phyloP scores from a whole-genome alignment of 1,284 basidiomycete species.

The Lentinus polychrous region DNA sequence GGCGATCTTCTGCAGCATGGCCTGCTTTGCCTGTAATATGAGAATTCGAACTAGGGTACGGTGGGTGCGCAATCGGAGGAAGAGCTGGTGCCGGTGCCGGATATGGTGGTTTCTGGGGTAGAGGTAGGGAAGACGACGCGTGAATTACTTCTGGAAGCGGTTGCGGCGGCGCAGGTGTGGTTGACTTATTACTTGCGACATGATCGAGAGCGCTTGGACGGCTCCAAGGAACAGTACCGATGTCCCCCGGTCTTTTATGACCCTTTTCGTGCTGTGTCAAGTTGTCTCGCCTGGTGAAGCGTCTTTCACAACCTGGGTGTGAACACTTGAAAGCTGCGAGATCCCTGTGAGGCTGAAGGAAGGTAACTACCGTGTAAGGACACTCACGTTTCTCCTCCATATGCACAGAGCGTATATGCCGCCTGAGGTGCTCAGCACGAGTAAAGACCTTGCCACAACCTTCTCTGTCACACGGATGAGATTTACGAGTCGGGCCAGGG shows the following conservation, averaged over 20 bases:
- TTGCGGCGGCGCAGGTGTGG: background rate
- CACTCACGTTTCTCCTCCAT: slow-evolving; percentile 70
- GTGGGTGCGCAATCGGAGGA: background rate
- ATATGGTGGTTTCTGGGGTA: background rate
- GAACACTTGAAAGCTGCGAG: slow-evolving; percentile 18
- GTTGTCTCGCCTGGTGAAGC: slow-evolving; percentile 22
- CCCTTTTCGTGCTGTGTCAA: slow-evolving; percentile 18
- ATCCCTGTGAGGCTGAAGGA: background rate
- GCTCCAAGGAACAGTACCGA: background rate
- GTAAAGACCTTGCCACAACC: slow-evolving; percentile 70
- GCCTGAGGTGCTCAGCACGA: slow-evolving; percentile 72
- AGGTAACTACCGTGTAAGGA: slow-evolving; percentile 18
- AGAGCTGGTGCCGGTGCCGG: background rate
- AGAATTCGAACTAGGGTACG: background rate
- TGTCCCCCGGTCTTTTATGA: background rate
- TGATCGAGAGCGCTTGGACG: background rate
- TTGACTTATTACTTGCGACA: slow-evolving; percentile 12
- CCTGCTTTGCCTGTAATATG: background rate
- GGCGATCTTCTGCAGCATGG: background rate
- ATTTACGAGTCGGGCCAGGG: too few species aligned
- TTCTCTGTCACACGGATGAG: slow-evolving; percentile 18
- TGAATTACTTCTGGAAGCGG: slow-evolving; percentile 8
- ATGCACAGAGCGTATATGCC: slow-evolving; percentile 72
- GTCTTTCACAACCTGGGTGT: slow-evolving; percentile 17
- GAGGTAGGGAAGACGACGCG: background rate